Conservation (phyloP, 2,329 filamentous ascomycete species). For the Hymenoscyphus linearis region DNA sequence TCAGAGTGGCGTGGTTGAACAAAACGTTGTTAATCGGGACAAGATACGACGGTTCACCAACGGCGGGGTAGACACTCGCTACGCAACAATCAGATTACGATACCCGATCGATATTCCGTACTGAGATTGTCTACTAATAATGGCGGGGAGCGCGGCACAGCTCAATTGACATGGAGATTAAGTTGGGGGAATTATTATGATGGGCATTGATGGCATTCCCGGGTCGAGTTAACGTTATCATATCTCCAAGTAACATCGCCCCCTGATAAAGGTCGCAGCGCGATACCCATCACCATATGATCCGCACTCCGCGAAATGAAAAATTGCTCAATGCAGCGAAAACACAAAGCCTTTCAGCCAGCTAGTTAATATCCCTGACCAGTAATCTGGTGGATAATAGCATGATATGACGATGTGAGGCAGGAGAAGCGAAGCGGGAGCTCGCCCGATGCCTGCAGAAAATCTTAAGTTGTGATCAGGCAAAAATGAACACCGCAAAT, state of each 20-base stretch:
- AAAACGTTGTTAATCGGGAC: neutral
- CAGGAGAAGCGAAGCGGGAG: neutral
- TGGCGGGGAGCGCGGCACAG: neutral
- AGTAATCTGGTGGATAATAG: constrained; percentile 8
- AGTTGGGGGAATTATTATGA: neutral
- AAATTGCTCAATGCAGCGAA: constrained; percentile 13
- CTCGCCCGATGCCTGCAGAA: constrained; percentile 3
- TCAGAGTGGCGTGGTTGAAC: neutral
- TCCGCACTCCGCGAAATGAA: constrained; percentile 17
- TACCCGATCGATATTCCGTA: neutral
- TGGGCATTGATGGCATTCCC: neutral
- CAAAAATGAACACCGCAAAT: constrained; percentile 2
- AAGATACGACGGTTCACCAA: neutral
- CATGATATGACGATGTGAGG: constrained; percentile 8
- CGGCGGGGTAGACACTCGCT: neutral
- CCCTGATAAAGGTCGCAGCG: constrained; percentile 4
- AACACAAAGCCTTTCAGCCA: constrained; percentile 7
- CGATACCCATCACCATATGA: constrained; percentile 10
- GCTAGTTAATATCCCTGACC: constrained; percentile 6
- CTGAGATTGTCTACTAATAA: neutral
- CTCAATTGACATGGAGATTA: neutral
- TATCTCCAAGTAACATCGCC: neutral
- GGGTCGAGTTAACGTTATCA: neutral
- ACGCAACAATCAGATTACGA: neutral
- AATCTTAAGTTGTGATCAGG: constrained; percentile 3